Percentiles rank a stretch among this genome's conserved stretches.
Evolutionary conservation across 768 basidiomycete genomes (phyloP).

Genomic region (Leccinum longicurvipes): DNA sequence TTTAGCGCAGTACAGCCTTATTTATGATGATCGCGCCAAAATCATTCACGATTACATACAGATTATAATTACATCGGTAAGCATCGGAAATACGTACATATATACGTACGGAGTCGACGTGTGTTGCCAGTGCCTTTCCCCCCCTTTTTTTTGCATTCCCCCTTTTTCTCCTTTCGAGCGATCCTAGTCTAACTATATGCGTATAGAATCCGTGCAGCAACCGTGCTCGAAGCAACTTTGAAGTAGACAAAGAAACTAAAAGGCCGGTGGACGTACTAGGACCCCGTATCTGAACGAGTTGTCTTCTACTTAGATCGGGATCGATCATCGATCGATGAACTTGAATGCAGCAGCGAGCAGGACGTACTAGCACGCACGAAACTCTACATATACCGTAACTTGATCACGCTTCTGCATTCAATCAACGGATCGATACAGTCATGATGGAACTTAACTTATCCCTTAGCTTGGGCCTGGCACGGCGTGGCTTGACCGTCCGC

Average conservation of each 20-base stretch:
- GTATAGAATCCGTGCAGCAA: neutral
- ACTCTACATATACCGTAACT: neutral
- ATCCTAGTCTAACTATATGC: neutral
- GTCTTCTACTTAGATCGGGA: neutral
- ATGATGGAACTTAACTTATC: neutral
- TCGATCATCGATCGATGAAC: neutral
- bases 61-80: neutral
- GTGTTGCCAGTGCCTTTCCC: neutral
- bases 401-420: neutral
- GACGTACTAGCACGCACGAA: no score
- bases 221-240: neutral
- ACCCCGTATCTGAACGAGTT: neutral
- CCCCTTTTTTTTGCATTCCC: neutral
- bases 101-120: neutral
- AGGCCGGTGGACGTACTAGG: neutral
- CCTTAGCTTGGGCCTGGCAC: neutral
- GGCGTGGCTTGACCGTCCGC: neutral
- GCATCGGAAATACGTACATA: neutral
- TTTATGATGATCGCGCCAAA: neutral
- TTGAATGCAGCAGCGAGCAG: neutral
- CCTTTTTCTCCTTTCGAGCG: neutral
- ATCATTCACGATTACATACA: neutral
- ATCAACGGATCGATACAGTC: neutral
- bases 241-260: neutral
- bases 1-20: neutral